Evolutionary conservation across 108 stramenopile species (phyloP).

Genomic region (Stephanodiscus minutulus): DNA sequence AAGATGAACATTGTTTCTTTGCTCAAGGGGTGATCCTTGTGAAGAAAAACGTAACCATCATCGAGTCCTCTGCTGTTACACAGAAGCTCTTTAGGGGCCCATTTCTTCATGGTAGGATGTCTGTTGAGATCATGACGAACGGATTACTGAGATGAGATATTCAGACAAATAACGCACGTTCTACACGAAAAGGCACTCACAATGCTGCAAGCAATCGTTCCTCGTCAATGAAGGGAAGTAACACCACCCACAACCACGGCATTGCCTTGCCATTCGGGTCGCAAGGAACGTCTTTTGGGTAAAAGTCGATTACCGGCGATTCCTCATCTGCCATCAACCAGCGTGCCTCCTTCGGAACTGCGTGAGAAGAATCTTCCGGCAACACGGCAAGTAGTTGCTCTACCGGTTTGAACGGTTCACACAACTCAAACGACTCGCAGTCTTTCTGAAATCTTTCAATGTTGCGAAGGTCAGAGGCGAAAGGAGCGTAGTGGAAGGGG

Average conservation of each 20-base stretch:
- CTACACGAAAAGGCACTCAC: conserved; percentile 34
- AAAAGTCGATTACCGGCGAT: conserved; percentile 97
- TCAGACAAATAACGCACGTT: background rate
- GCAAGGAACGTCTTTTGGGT: conserved; percentile 90
- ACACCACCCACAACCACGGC: conserved; percentile 99
- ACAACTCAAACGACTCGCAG: conserved; percentile 74
- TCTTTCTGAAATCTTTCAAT: conserved; percentile 88
- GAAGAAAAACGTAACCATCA: conserved; percentile 86
- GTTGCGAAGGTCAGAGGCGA: conserved; percentile 96
- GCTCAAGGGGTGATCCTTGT: conserved; percentile 62
- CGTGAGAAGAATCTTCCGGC: conserved; percentile 92
- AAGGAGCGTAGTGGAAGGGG: conserved; percentile 98
- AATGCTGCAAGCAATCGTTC: conserved; percentile 84
- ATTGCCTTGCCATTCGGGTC: conserved; percentile 99
- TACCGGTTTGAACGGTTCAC: conserved; percentile 93
- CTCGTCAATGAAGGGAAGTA: conserved; percentile 98
- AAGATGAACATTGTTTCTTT: conserved; percentile 56
- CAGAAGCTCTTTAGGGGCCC: conserved; percentile 76
- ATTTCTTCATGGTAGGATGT: conserved; percentile 82
- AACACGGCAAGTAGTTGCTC: conserved; percentile 98
- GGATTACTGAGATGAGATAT: background rate
- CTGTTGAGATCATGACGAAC: conserved; percentile 24
- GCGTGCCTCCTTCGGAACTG: conserved; percentile 89
- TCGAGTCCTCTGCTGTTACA: conserved; percentile 84
- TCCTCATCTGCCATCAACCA: conserved; percentile 91